phyloP scores from a whole-genome alignment of 495 filamentous ascomycete genomes.

The Xylaria palmicola region DNA sequence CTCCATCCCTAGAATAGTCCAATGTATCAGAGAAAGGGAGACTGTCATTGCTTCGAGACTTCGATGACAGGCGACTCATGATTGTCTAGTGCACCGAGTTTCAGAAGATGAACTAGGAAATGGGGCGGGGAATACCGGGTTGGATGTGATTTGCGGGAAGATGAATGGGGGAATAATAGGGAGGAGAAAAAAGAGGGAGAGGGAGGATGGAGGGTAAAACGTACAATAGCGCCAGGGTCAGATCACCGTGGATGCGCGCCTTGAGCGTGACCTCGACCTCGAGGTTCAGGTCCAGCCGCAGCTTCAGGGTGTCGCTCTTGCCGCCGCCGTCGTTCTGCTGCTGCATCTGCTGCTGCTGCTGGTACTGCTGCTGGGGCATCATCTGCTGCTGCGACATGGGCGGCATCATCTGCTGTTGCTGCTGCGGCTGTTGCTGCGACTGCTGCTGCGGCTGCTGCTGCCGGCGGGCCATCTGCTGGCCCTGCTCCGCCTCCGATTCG shows the following conservation, averaged over 20 bases:
- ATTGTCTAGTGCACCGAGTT: slow-evolving; percentile 15
- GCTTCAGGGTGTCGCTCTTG: slow-evolving; percentile 63
- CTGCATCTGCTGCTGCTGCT: slow-evolving; percentile 26
- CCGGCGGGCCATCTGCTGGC: slow-evolving; percentile 3
- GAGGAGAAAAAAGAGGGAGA: too few relatives aligned
- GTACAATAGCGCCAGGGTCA: slow-evolving; percentile 81
- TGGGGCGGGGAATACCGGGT: neutral
- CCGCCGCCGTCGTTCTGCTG: slow-evolving; percentile 56
- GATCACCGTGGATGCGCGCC: slow-evolving; percentile 88
- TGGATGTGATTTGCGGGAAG: too few relatives aligned
- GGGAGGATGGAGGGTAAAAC: slow-evolving; percentile 37
- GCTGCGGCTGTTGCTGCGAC: neutral
- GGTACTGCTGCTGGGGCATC: slow-evolving; percentile 46
- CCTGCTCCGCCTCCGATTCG: slow-evolving; percentile 6
- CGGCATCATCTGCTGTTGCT: slow-evolving; percentile 4
- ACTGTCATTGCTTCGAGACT: neutral
- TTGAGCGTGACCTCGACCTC: slow-evolving; percentile 88
- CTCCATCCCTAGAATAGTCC: slow-evolving; percentile 7
- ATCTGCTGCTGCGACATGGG: slow-evolving; percentile 31
- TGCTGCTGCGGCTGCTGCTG: slow-evolving; percentile 1
- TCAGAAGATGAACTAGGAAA: slow-evolving; percentile 7
- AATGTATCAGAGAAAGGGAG: slow-evolving; percentile 11
- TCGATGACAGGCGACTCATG: slow-evolving; percentile 9
- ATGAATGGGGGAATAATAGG: neutral
- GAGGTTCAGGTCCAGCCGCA: slow-evolving; percentile 81